Evolutionary conservation across 106 monocot genomes (phyloP).

Genomic region (Vanilla planifolia): DNA sequence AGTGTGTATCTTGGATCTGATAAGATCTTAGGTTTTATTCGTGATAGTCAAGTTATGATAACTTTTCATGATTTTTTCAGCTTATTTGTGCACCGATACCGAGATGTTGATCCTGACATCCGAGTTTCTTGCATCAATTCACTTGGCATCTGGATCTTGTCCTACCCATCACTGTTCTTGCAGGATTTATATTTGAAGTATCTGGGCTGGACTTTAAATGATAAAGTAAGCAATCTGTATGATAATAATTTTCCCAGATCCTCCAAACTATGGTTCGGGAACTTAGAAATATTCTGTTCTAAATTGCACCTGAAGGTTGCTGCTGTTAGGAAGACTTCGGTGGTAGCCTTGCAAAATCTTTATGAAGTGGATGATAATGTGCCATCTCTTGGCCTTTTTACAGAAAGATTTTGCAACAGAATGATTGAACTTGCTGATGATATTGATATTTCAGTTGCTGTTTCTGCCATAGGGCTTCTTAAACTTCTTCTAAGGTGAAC

Average conservation of each 20-base stretch:
- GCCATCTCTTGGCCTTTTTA: constrained; percentile 95
- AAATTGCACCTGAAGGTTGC: constrained; percentile 55
- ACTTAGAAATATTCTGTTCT: too few relatives aligned
- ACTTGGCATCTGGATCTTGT: constrained; percentile 89
- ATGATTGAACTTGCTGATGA: constrained; percentile 99
- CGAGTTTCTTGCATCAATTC: constrained; percentile 78
- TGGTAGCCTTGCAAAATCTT: constrained; percentile 67
- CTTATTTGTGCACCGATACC: constrained; percentile 96
- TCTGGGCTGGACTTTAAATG: constrained; percentile 98
- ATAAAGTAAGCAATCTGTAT: constrained; percentile 52
- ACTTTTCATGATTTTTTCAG: constrained; percentile 13
- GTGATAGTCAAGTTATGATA: too few relatives aligned
- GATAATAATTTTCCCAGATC: neutral
- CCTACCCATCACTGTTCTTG: constrained; percentile 93
- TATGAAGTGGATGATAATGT: constrained; percentile 94
- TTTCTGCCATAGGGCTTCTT: constrained; percentile 84
- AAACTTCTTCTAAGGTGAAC: constrained; percentile 78
- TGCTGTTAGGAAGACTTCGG: constrained; percentile 82
- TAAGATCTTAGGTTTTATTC: neutral
- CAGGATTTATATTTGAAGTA: constrained; percentile 96
- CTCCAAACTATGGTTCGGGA: neutral
- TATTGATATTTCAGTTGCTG: constrained; percentile 85
- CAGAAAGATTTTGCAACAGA: constrained; percentile 85
- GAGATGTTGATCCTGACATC: constrained; percentile 94
- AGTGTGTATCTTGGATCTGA: constrained; percentile 33